phyloP scores from a whole-genome alignment of 1,139 yeast species.

The Hyphopichia khmerensis region DNA sequence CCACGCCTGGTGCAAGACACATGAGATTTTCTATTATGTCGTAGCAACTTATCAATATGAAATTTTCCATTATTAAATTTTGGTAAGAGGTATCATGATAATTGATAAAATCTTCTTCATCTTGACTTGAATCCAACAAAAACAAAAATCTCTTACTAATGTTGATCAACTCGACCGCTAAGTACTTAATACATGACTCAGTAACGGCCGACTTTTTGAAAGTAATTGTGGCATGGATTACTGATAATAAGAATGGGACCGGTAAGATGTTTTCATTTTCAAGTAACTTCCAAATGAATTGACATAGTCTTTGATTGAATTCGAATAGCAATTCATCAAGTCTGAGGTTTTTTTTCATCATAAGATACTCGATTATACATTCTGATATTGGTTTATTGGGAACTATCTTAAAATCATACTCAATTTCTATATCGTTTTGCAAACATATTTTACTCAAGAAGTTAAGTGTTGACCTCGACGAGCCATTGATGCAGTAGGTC shows the following conservation, averaged over 20 bases:
- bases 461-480: constrained; percentile 46
- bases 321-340: constrained; percentile 43
- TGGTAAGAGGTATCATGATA: constrained; percentile 41
- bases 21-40: constrained; percentile 52
- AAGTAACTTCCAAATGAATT: constrained; percentile 27
- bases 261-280: constrained; percentile 27
- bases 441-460: constrained; percentile 50
- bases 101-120: constrained; percentile 34
- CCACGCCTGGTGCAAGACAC: constrained; percentile 24
- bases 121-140: constrained; percentile 26
- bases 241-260: constrained; percentile 55
- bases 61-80: constrained; percentile 46
- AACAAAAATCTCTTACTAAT: constrained; percentile 20
- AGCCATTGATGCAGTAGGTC: constrained; percentile 49
- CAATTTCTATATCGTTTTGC: constrained; percentile 28
- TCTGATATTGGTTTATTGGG: constrained; percentile 32
- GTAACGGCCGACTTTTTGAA: constrained; percentile 60
- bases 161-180: constrained; percentile 18
- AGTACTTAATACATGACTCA: constrained; percentile 21
- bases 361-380: constrained; percentile 34
- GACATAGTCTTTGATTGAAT: constrained; percentile 41
- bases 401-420: constrained; percentile 27
- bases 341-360: constrained; percentile 39
- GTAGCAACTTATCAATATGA: constrained; percentile 48
- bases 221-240: constrained; percentile 51